Evolutionary conservation across 306 rosid species (phyloP).

Genomic region (Dryas alaskensis): DNA sequence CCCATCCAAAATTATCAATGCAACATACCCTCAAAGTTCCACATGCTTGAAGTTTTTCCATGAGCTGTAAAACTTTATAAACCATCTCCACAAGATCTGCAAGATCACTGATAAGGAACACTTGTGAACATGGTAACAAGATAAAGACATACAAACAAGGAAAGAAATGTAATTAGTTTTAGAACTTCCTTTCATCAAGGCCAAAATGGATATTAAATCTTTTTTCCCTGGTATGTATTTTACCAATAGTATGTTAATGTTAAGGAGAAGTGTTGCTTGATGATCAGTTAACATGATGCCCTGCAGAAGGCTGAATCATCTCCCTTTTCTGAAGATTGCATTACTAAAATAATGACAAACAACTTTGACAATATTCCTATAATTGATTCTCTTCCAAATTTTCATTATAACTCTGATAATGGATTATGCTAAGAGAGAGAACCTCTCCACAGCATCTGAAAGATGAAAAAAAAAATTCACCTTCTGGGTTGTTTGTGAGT

Average conservation of each 20-base stretch:
- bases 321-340: not conserved
- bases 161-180: not conserved
- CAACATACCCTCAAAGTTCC: conserved; percentile 80
- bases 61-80: conserved; percentile 60
- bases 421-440: not conserved
- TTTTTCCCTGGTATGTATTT: not conserved
- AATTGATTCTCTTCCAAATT: not conserved
- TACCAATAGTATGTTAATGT: not conserved
- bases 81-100: conserved; percentile 84
- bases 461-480: conserved; percentile 27
- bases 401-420: not conserved
- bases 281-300: not conserved
- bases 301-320: not conserved
- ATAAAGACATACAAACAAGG: conserved; percentile 7
- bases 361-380: not conserved
- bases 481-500: conserved; percentile 83
- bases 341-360: not conserved
- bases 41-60: conserved; percentile 80
- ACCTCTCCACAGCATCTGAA: not conserved
- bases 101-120: conserved; percentile 62
- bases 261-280: not conserved
- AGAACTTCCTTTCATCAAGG: not conserved
- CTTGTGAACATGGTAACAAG: conserved; percentile 22
- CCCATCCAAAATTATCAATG: conserved; percentile 10
- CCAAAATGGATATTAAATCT: not conserved